Conservation (phyloP, 441 rosid genomes). For the Francoa sonchifolia region DNA sequence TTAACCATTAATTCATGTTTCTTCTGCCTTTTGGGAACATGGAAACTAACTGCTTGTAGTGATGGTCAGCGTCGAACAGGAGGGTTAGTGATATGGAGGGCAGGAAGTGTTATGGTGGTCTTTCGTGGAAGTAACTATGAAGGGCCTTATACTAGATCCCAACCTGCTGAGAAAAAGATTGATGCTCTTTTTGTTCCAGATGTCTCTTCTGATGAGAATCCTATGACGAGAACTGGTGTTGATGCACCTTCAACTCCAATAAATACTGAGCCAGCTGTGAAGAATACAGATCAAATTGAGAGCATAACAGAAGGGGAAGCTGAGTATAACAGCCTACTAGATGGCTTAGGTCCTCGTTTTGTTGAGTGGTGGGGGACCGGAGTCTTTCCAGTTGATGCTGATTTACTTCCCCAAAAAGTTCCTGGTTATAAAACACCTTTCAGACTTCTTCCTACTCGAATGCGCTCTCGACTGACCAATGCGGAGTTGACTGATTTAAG, state of each 20-base stretch:
- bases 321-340: slow-evolving; percentile 60
- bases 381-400: slow-evolving; percentile 88
- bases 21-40: background rate
- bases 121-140: slow-evolving; percentile 65
- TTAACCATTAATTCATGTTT: background rate
- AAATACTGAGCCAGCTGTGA: slow-evolving; percentile 26
- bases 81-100: slow-evolving; percentile 80
- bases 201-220: slow-evolving; percentile 40
- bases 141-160: slow-evolving; percentile 49
- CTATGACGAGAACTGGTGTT: slow-evolving; percentile 16
- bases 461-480: slow-evolving; percentile 81
- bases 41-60: slow-evolving; percentile 23
- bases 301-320: slow-evolving; percentile 68
- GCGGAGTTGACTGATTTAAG: slow-evolving; percentile 91
- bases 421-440: slow-evolving; percentile 82
- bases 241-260: slow-evolving; percentile 18
- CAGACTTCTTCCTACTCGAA: slow-evolving; percentile 92
- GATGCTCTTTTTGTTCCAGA: slow-evolving; percentile 56
- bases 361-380: slow-evolving; percentile 99
- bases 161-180: slow-evolving; percentile 23
- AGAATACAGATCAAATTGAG: slow-evolving; percentile 21
- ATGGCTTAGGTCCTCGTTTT: slow-evolving; percentile 85
- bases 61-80: slow-evolving; percentile 84
- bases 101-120: slow-evolving; percentile 96
- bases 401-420: slow-evolving; percentile 69